These are phyloP conservation scores for Caryopteris hybrid DNA, from an alignment of 305 asterid species.

Conservation along the genomic window DNA sequence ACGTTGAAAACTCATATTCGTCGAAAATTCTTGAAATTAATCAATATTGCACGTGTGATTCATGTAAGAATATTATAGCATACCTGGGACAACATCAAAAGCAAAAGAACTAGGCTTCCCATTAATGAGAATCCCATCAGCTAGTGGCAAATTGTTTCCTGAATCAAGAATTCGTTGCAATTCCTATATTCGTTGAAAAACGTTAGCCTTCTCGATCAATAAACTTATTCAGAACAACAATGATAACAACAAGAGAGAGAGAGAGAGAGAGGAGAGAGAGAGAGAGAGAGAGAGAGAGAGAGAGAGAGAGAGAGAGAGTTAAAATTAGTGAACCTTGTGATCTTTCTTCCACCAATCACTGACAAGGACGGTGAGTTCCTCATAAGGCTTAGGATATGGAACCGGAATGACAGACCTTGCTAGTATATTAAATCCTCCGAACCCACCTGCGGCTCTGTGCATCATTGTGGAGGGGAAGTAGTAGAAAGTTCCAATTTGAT, in stretches of 20 bases:
- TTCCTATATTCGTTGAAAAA: conserved; percentile 35
- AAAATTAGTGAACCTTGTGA: conserved; percentile 56
- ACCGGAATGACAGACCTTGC: conserved; percentile 65
- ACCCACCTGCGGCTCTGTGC: conserved; percentile 77
- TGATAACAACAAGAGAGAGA: no score
- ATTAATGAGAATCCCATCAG: conserved; percentile 62
- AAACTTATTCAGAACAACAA: no score
- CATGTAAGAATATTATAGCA: no score
- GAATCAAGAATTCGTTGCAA: conserved; percentile 51
- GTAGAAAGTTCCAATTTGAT: conserved; percentile 68
- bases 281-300: no score
- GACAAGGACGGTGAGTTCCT: conserved; percentile 47
- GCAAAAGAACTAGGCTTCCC: conserved; percentile 41
- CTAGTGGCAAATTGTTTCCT: conserved; percentile 46
- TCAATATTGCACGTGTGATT: no score
- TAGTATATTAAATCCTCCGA: conserved; percentile 56
- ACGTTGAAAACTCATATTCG: no score
- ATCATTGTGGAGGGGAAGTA: conserved; percentile 69
- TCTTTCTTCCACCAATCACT: conserved; percentile 88
- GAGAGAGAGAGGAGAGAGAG: no score
- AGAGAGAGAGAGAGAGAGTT: no score
- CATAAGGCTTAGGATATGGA: conserved; percentile 61
- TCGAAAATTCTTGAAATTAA: background rate
- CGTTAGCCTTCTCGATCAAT: no score
- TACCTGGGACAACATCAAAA: conserved; percentile 57